phyloP scores from a whole-genome alignment of 441 rosid species.

The Erodium chrysanthum region DNA sequence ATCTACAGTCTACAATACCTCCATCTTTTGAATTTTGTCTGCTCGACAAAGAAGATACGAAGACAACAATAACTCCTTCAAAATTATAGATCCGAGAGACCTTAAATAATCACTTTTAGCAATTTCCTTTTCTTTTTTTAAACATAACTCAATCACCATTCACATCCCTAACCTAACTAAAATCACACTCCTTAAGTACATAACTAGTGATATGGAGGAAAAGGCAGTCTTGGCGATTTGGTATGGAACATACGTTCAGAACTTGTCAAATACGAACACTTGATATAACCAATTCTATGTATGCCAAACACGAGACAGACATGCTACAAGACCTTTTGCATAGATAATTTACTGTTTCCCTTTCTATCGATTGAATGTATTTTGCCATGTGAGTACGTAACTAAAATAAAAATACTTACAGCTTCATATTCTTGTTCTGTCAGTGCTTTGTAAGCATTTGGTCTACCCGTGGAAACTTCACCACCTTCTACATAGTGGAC shows the following conservation, averaged over 20 bases:
- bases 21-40: background rate
- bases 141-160: background rate
- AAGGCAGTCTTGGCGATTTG: background rate
- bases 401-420: constrained; percentile 41
- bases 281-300: background rate
- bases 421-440: constrained; percentile 86
- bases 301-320: background rate
- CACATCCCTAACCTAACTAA: background rate
- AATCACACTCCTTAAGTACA: background rate
- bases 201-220: background rate
- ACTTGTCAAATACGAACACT: background rate
- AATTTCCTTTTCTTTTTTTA: background rate
- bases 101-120: background rate
- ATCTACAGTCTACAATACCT: background rate
- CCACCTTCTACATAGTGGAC: constrained; percentile 55
- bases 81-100: background rate
- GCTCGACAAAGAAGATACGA: background rate
- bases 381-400: constrained; percentile 4
- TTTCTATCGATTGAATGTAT: too few relatives aligned
- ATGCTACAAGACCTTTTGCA: constrained; percentile 2
- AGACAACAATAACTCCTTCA: background rate
- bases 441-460: constrained; percentile 67
- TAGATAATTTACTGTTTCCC: background rate
- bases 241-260: background rate
- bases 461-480: constrained; percentile 45